Evolutionary conservation across 768 basidiomycete species (phyloP).

Genomic region (Termitomyces eurrhizus): DNA sequence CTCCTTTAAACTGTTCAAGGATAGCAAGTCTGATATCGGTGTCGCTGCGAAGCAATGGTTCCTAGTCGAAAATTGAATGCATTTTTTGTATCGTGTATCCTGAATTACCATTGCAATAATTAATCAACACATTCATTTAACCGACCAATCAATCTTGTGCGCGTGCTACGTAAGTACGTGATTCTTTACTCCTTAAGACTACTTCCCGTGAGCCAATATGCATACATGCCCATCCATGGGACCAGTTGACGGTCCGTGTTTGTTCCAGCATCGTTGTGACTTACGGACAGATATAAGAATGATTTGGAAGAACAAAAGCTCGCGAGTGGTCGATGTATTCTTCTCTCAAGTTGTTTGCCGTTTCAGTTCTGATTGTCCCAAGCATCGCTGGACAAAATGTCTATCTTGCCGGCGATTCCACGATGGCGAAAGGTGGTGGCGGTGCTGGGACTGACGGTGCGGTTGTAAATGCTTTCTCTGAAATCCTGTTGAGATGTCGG

Average conservation of each 20-base stretch:
- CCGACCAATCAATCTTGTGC: neutral
- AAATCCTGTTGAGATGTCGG: neutral
- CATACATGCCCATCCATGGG: neutral
- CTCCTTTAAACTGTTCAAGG: neutral
- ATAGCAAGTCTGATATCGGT: neutral
- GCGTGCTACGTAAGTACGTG: neutral
- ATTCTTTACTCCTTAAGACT: neutral
- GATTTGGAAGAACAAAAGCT: neutral
- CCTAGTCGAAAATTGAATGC: neutral
- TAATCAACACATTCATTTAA: neutral
- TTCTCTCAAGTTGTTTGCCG: neutral
- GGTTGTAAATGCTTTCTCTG: neutral
- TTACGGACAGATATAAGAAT: neutral
- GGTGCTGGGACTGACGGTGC: conserved; percentile 34
- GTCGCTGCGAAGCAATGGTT: no score
- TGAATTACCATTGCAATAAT: neutral
- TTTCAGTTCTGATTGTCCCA: conserved; percentile 9
- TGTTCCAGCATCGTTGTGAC: neutral
- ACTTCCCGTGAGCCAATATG: neutral
- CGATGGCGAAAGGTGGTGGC: conserved; percentile 38
- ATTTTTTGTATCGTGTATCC: no score
- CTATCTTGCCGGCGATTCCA: conserved; percentile 42
- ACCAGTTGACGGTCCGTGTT: conserved; percentile 1
- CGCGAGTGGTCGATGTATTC: neutral
- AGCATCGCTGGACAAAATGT: conserved; percentile 30